Evolutionary conservation across 2,329 filamentous ascomycete species (phyloP).

Genomic region (Trichoderma guizhouense): DNA sequence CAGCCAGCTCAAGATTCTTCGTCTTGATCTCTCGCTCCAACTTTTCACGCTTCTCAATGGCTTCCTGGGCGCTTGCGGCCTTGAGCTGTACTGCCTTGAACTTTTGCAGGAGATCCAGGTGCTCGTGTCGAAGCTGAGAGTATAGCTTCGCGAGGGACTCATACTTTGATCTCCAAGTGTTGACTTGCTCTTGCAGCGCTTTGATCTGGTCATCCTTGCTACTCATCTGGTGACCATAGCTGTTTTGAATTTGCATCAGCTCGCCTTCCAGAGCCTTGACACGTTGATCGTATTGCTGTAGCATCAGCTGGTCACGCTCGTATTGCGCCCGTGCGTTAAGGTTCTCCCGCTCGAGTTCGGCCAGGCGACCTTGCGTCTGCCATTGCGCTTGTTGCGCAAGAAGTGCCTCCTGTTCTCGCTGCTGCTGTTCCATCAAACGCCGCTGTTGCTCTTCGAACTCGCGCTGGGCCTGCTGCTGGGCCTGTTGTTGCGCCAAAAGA

Average conservation of each 20-base stretch:
- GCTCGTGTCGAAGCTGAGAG: slow-evolving; percentile 91
- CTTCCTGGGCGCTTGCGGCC: slow-evolving; percentile 93
- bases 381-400: slow-evolving; percentile 84
- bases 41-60: slow-evolving; percentile 91
- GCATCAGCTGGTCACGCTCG: slow-evolving; percentile 93
- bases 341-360: slow-evolving; percentile 93
- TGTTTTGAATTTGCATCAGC: slow-evolving; percentile 75
- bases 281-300: slow-evolving; percentile 92
- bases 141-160: slow-evolving; percentile 95
- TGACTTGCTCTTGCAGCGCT: slow-evolving; percentile 91
- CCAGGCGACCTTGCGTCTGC: slow-evolving; percentile 93
- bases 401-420: slow-evolving; percentile 85
- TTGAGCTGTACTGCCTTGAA: slow-evolving; percentile 96
- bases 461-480: slow-evolving; percentile 78
- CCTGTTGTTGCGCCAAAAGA: slow-evolving; percentile 75
- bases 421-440: slow-evolving; percentile 80
- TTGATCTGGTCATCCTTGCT: slow-evolving; percentile 95
- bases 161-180: slow-evolving; percentile 96
- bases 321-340: slow-evolving; percentile 92
- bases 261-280: slow-evolving; percentile 92
- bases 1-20: slow-evolving; percentile 96
- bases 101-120: slow-evolving; percentile 90
- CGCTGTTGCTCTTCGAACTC: slow-evolving; percentile 98
- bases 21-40: slow-evolving; percentile 97
- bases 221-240: slow-evolving; percentile 76